A percentile compares a stretch with the other conserved stretches of the same genome.
Evolutionary conservation across 2,329 filamentous ascomycete species (phyloP).

Genomic region (Aspergillus flavus): DNA sequence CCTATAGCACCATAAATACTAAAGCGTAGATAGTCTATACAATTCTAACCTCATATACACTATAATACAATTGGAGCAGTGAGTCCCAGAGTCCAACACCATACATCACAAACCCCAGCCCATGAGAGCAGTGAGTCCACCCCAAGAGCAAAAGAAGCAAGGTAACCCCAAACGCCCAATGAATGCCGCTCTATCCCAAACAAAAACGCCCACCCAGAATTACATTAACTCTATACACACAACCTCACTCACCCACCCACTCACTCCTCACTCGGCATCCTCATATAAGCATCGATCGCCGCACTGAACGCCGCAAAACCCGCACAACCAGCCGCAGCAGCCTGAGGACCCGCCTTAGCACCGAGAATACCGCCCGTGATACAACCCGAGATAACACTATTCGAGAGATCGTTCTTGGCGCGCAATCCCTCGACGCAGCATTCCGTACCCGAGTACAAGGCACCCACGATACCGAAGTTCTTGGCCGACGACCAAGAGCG

Average conservation of each 20-base stretch:
- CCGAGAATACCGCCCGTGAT: constrained; percentile 88
- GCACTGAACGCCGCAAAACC: constrained; percentile 93
- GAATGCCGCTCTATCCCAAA: constrained; percentile 6
- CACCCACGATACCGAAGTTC: constrained; percentile 93
- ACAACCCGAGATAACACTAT: constrained; percentile 85
- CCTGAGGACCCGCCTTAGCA: constrained; percentile 84
- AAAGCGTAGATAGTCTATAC: constrained; percentile 1
- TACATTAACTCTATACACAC: background rate
- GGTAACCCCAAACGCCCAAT: constrained; percentile 1
- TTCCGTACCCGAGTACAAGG: constrained; percentile 88
- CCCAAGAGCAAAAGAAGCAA: background rate
- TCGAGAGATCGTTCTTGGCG: constrained; percentile 90
- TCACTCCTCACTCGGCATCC: constrained; percentile 60
- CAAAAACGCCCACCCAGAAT: background rate
- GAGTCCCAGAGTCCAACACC: background rate
- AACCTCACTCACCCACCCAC: background rate
- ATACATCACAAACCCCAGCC: background rate
- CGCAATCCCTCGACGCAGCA: constrained; percentile 89
- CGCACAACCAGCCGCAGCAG: constrained; percentile 81
- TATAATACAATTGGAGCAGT: background rate
- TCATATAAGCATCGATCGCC: constrained; percentile 90
- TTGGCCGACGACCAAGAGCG: constrained; percentile 82
- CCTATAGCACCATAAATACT: background rate
- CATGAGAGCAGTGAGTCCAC: background rate
- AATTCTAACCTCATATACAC: background rate